phyloP scores from a whole-genome alignment of 1,284 basidiomycete genomes.

The Trametes versicolor region DNA sequence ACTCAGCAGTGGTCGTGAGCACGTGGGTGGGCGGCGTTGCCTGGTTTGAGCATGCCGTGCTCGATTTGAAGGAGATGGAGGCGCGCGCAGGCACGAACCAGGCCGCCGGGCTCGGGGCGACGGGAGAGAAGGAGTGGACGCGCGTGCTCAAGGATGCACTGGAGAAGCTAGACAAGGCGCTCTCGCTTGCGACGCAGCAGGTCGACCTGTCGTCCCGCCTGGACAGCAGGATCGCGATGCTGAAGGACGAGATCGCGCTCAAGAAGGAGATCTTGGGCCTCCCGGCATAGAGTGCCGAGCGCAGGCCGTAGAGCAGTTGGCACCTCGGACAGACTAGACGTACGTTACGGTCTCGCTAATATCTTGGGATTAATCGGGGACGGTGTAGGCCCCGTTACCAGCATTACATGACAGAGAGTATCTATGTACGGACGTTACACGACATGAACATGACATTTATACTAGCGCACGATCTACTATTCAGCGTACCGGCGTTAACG shows the following conservation, averaged over 20 bases:
- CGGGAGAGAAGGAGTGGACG: conserved; percentile 54
- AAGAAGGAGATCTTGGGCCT: conserved; percentile 58
- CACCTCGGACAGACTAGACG: conserved; percentile 4
- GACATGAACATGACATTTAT: conserved; percentile 2
- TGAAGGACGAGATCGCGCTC: conserved; percentile 71
- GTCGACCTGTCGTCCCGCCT: conserved; percentile 73
- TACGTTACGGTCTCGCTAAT: conserved; percentile 19
- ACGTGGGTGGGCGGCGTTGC: conserved; percentile 76
- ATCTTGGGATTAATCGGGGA: conserved; percentile 7
- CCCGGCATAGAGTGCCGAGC: conserved; percentile 10
- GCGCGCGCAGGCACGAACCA: conserved; percentile 29
- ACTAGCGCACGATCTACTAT: neutral
- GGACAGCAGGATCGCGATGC: conserved; percentile 74
- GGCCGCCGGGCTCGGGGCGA: conserved; percentile 27
- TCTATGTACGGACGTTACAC: conserved; percentile 13
- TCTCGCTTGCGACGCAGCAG: conserved; percentile 58
- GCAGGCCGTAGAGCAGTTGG: neutral
- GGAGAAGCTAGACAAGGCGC: conserved; percentile 61
- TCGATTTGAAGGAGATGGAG: conserved; percentile 68
- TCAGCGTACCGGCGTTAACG: neutral
- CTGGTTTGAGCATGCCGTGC: conserved; percentile 72
- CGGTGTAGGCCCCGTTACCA: too few relatives aligned
- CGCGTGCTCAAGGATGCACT: conserved; percentile 56
- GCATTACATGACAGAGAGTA: neutral
- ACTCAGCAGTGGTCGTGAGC: conserved; percentile 53